Base-by-base conservation (phyloP, 495 filamentous ascomycete species). In the Penicillium roqueforti region DNA sequence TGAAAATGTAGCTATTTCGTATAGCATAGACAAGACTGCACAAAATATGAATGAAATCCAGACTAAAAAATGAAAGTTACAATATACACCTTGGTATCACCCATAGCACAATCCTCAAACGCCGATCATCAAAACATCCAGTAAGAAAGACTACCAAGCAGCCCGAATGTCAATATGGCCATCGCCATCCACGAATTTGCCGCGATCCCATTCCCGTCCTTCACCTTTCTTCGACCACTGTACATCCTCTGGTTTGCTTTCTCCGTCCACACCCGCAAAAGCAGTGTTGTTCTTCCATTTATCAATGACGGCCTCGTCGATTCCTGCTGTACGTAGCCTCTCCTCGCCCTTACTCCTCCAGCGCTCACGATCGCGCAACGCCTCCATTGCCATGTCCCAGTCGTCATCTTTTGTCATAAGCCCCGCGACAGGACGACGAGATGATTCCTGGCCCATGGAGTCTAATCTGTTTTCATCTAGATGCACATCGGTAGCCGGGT, bases 161-260 rank as follows among this genome's bases (percentile, higher is more conserved):
- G 80, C 76, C 50, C 75, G 77, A 19, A 84, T 63, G 48, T 75
- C 70, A 51, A 82, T 74, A 55, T 79, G 71, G 1, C 85, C 86
- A 49, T 87, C 78, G 11, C 77, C 79, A 55, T 84, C 80, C 32
- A 90, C 69, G 29, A 89, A 82, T 63, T 96, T 96, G 16, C 88
- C 88, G 7, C 84, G 77, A 78, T 97, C 92, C 92, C 92, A 97
- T 64, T 95, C 92, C 32, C 90, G 80, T n/a, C 81, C 77, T 55
- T 90, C 87, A 0, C 90, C 92, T 41, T 80, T 82, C 65, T 84
- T 87, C 40, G 78, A 77, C 92, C 93, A 98, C 57, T 69, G 78
- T 11, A 95, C 87, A 63, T 90, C 82, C 28, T 86, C 85, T 49
- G 74, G 67, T 14, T 55, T 68, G 55, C 83, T 78, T 58, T 85